Evolutionary conservation across 2,329 filamentous ascomycete genomes (phyloP).

Genomic region (Claviceps sp.): DNA sequence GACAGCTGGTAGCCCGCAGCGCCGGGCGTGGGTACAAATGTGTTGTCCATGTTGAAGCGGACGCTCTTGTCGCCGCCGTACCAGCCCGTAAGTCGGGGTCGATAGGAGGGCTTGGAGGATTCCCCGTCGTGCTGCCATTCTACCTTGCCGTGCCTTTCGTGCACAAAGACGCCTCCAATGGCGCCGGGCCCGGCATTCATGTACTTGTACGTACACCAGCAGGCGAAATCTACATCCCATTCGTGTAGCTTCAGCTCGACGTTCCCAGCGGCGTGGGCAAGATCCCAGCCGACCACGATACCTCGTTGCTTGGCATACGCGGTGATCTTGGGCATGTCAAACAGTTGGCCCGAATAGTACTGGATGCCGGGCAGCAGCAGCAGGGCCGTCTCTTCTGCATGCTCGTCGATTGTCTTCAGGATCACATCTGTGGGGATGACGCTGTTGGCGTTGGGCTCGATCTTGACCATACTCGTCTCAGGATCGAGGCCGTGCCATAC

Average conservation of each 20-base stretch:
- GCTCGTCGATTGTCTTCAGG: conserved; percentile 57
- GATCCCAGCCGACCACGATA: conserved; percentile 73
- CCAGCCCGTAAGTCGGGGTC: conserved; percentile 65
- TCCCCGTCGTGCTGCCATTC: conserved; percentile 18
- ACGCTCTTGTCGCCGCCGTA: conserved; percentile 70
- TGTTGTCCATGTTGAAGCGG: conserved; percentile 73
- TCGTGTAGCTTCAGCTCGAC: conserved; percentile 68
- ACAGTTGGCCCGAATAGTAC: conserved; percentile 82
- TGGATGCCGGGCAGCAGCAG: conserved; percentile 78
- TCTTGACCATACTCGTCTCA: conserved; percentile 55
- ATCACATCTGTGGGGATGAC: conserved; percentile 60
- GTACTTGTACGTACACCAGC: conserved; percentile 93
- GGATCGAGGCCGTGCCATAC: conserved; percentile 55
- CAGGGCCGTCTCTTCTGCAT: conserved; percentile 60
- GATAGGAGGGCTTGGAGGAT: conserved; percentile 31
- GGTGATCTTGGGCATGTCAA: conserved; percentile 74
- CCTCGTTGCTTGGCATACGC: conserved; percentile 57
- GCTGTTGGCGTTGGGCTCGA: conserved; percentile 48
- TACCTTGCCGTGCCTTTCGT: conserved; percentile 56
- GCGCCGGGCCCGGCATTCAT: conserved; percentile 74
- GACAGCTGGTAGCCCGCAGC: conserved; percentile 75
- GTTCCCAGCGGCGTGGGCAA: conserved; percentile 78
- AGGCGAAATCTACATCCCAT: conserved; percentile 85
- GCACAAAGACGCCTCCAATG: conserved; percentile 71
- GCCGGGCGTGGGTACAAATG: conserved; percentile 63